Base-by-base conservation (phyloP, 1,284 basidiomycete species). In the Cutaneotrichosporon curvatum region DNA sequence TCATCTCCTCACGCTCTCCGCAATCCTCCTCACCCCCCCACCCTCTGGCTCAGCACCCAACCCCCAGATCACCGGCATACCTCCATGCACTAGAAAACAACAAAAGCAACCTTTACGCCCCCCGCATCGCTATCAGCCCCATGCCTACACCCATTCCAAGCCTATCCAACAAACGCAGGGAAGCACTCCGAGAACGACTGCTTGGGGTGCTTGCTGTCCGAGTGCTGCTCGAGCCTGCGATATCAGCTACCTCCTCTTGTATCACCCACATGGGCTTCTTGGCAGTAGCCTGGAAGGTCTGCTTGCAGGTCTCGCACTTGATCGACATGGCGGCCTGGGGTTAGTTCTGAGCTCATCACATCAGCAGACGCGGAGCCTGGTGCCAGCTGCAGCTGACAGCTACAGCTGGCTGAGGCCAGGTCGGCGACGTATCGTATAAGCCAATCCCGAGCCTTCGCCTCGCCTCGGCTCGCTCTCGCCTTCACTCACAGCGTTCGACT, bases 261-360 rank as follows among this genome's bases (percentile, higher is more conserved):
- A 28, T 28, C 11, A 64, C 67, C 57, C 45, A 72, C 70, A 71
- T 59, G 34, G 71, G 68, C 50, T 69, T 53, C 45, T 74, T 71
- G 25, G 74, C 66, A 1, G 75, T 76, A 32, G 66, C 56, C 53
- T 76, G 70, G 70, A 77, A 76, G 12, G 72, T 72, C 48, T 71
- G 69, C 53, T 68, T 70, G 59, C 75, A 77, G 33, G 68, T 63
- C 30, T 61, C 60, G 56, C 75, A 77, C 59, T 73, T 67, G 55
- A 75, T 72, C 40, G 61, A 68, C 50, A 68, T 68, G 19, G 75
- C 73, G 6, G 73, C 71, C 63, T 71, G 40, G 23, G 16, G 20
- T 50, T 6, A 48, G 43, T 15, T 16, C 16, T 31, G 23, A 15
- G 5, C 2, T 19, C 7, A 14, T 12, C 4, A 12, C n/a, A 15